These are phyloP conservation scores for Boletus speciosus DNA, from an alignment of 768 basidiomycete genomes.

Conservation along the genomic window DNA sequence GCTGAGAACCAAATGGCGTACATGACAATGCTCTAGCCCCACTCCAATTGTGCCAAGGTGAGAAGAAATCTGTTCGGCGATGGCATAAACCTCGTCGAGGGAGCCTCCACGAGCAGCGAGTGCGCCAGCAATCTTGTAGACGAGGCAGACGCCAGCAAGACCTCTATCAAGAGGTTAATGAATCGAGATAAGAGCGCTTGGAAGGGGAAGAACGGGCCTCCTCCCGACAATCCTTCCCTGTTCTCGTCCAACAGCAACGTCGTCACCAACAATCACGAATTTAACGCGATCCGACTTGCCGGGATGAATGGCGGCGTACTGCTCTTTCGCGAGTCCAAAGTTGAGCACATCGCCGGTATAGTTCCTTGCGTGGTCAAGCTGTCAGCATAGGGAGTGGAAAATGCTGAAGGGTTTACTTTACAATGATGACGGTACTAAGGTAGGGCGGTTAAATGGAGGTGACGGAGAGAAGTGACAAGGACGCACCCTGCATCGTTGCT, in stretches of 20 bases:
- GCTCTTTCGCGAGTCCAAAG: slow-evolving; percentile 87
- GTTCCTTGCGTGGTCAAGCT: slow-evolving; percentile 46
- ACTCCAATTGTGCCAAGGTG: slow-evolving; percentile 80
- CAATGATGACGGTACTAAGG: slow-evolving; percentile 71
- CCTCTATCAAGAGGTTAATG: slow-evolving; percentile 46
- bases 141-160: slow-evolving; percentile 74
- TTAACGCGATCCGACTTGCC: slow-evolving; percentile 63
- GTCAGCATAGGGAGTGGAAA: slow-evolving; percentile 6
- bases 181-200: not conserved
- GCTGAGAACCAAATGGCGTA: slow-evolving; percentile 25
- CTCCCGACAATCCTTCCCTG: slow-evolving; percentile 85
- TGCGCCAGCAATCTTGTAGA: slow-evolving; percentile 91
- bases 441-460: not conserved
- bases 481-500: slow-evolving; percentile 68
- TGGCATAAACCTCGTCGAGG: slow-evolving; percentile 63
- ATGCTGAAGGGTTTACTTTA: slow-evolving; percentile 51
- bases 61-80: slow-evolving; percentile 64
- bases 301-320: slow-evolving; percentile 68
- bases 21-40: slow-evolving; percentile 87
- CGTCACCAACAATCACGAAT: slow-evolving; percentile 85
- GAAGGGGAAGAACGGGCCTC: slow-evolving; percentile 39
- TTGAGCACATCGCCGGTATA: slow-evolving; percentile 91
- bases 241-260: slow-evolving; percentile 79
- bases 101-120: slow-evolving; percentile 63
- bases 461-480: not conserved